Conservation (phyloP, 2,329 filamentous ascomycete species). For the Xylaria hypoxylon region DNA sequence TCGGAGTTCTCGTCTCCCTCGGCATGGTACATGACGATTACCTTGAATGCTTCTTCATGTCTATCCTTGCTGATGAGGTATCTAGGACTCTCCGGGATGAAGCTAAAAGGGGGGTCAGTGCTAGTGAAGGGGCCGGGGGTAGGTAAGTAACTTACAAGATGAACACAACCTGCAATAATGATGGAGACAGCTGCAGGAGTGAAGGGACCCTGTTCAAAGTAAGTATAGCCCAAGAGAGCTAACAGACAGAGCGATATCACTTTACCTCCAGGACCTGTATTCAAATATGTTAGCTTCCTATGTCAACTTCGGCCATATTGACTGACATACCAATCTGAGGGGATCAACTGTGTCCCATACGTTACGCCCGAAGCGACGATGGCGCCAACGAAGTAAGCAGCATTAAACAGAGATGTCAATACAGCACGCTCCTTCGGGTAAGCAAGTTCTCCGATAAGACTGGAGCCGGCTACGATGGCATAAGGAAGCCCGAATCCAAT, state of each 20-base stretch:
- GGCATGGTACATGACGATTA: conserved; percentile 56
- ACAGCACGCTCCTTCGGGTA: conserved; percentile 71
- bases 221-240: conserved; percentile 31
- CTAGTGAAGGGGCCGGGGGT: no score
- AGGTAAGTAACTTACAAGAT: conserved; percentile 51
- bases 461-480: conserved; percentile 68
- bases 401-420: conserved; percentile 70
- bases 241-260: neutral
- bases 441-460: conserved; percentile 69
- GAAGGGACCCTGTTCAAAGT: conserved; percentile 56
- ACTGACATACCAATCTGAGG: conserved; percentile 46
- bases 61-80: conserved; percentile 50
- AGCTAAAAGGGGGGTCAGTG: conserved; percentile 37
- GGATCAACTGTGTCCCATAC: conserved; percentile 56
- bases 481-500: conserved; percentile 72
- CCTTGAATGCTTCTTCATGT: conserved; percentile 48
- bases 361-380: conserved; percentile 63
- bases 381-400: conserved; percentile 66
- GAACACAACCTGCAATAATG: conserved; percentile 54
- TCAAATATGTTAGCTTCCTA: conserved; percentile 30
- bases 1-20: conserved; percentile 60
- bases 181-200: conserved; percentile 58
- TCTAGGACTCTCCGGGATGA: conserved; percentile 50
- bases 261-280: conserved; percentile 52
- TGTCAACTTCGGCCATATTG: neutral